phyloP scores from a whole-genome alignment of 2,329 filamentous ascomycete species.

The Thelonectria blattea region DNA sequence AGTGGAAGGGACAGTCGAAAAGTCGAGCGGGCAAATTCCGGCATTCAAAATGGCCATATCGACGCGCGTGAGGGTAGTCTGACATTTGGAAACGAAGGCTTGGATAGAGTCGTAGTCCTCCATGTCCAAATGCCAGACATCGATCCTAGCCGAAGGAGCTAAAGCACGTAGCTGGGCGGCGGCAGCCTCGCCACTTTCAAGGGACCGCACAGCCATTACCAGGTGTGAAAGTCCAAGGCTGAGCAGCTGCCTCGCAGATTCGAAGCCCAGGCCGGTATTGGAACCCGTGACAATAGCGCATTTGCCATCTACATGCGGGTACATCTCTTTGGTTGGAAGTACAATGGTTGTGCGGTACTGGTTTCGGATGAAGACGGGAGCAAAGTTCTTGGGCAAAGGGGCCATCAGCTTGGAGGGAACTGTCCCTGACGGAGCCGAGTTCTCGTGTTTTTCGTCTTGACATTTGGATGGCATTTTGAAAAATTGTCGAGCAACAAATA shows the following conservation, averaged over 20 bases:
- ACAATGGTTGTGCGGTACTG: constrained; percentile 34
- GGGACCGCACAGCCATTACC: constrained; percentile 26
- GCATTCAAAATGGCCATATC: constrained; percentile 45
- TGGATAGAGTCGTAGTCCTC: constrained; percentile 35
- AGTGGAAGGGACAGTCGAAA: constrained; percentile 25
- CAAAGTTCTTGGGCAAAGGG: constrained; percentile 17
- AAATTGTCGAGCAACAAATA: background rate
- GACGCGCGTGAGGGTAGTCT: constrained; percentile 22
- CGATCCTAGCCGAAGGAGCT: constrained; percentile 24
- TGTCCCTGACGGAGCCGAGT: background rate
- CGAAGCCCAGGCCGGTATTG: constrained; percentile 36
- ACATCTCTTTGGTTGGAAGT: constrained; percentile 24
- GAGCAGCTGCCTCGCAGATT: constrained; percentile 33
- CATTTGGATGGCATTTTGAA: constrained; percentile 21
- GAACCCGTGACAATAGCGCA: constrained; percentile 36
- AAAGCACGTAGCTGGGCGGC: constrained; percentile 11
- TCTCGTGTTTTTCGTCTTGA: background rate
- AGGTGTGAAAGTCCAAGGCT: constrained; percentile 25
- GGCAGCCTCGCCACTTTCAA: constrained; percentile 24
- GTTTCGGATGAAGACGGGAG: constrained; percentile 26
- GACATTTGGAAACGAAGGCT: constrained; percentile 25
- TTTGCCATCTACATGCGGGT: constrained; percentile 22
- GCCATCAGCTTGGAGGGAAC: constrained; percentile 22
- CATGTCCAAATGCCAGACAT: constrained; percentile 37
- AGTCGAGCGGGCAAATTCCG: constrained; percentile 32